A percentile compares a stretch with the other conserved stretches of the same genome.
Conservation (phyloP, 108 stramenopile species). For the Bacterosira constricta region DNA sequence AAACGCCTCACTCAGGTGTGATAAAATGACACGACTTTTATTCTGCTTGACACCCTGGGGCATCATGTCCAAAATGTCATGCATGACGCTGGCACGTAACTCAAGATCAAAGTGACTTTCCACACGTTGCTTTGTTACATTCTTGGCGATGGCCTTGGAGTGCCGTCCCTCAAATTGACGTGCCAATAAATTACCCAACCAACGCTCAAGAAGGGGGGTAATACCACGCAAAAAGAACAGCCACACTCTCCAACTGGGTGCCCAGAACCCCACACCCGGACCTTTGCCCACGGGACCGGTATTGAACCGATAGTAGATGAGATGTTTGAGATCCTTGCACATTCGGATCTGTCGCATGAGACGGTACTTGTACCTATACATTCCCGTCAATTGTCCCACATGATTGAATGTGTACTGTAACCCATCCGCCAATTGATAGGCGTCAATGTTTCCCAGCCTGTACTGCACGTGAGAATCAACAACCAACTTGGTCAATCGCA, state of each 20-base stretch:
- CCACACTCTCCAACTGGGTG: conserved; percentile 99
- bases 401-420: conserved; percentile 99
- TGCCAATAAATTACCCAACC: conserved; percentile 98
- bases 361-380: conserved; percentile 99
- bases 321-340: conserved; percentile 99
- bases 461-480: conserved; percentile 99
- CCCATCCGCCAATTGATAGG: conserved; percentile 98
- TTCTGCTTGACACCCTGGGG: conserved; percentile 99
- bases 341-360: conserved; percentile 98
- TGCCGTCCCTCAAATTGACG: conserved; percentile 98
- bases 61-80: conserved; percentile 99
- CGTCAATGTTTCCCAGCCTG: conserved; percentile 98
- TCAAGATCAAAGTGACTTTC: conserved; percentile 99
- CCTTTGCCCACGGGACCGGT: conserved; percentile 99
- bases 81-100: conserved; percentile 99
- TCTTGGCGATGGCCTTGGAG: conserved; percentile 97
- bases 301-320: conserved; percentile 99
- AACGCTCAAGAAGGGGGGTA: conserved; percentile 94
- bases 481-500: conserved; percentile 97
- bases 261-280: conserved; percentile 99
- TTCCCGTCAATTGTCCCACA: conserved; percentile 99
- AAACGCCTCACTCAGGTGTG: conserved; percentile 97
- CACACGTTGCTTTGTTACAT: conserved; percentile 99
- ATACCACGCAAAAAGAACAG: conserved; percentile 99
- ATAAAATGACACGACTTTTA: conserved; percentile 96